Conservation (phyloP, 345 rosid genomes). For the Linum trigynum region DNA sequence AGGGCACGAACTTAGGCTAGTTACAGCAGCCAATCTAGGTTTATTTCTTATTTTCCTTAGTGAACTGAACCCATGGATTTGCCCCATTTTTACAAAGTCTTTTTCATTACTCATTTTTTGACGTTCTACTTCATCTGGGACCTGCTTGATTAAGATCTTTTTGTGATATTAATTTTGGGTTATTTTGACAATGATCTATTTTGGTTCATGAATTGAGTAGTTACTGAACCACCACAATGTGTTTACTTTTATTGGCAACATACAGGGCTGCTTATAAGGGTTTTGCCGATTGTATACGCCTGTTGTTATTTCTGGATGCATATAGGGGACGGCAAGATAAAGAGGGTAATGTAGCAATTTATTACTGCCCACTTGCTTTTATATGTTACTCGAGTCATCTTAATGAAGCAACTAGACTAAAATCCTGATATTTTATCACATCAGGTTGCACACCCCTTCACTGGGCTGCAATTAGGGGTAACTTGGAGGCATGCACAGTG, state of each 20-base stretch:
- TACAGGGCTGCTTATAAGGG: constrained; percentile 99
- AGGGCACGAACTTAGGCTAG: neutral
- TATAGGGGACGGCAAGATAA: constrained; percentile 94
- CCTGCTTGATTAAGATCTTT: neutral
- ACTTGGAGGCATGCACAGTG: constrained; percentile 97
- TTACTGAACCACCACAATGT: neutral
- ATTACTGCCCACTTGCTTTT: neutral
- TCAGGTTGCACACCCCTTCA: constrained; percentile 97
- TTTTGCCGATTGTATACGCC: constrained; percentile 89
- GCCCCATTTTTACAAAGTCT: neutral
- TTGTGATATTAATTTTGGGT: neutral
- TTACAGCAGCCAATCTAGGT: neutral
- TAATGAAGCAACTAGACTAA: neutral
- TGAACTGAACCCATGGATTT: neutral
- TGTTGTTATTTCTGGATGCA: constrained; percentile 83
- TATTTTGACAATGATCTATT: neutral
- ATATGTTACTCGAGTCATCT: too few species aligned
- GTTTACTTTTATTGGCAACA: constrained; percentile 29
- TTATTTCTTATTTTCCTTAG: neutral
- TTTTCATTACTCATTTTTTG: neutral
- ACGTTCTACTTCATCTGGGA: neutral
- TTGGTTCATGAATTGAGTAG: neutral
- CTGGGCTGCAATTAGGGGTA: constrained; percentile 98
- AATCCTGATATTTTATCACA: neutral
- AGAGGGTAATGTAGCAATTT: constrained; percentile 45